These are phyloP conservation scores for Sporothrix schenckii DNA, from an alignment of 2,329 filamentous ascomycete species.

Conservation along the genomic window DNA sequence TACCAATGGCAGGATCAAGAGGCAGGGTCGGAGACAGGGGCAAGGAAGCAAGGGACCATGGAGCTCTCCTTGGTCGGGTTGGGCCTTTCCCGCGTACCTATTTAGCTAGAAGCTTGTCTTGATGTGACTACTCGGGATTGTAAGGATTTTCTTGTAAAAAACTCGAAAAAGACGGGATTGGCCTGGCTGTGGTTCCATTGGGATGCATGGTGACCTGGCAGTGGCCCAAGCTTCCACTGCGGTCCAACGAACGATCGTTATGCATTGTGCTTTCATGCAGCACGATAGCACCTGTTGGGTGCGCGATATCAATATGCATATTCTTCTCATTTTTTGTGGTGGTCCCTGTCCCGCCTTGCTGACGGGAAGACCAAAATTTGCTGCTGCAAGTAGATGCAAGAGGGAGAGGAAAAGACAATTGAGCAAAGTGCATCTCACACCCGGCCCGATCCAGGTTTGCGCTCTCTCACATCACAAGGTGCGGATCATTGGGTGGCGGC, in stretches of 20 bases:
- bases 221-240: conserved; percentile 28
- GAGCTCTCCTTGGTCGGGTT: background rate
- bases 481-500: background rate
- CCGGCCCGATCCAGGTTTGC: background rate
- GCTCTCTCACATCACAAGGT: background rate
- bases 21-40: background rate
- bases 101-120: conserved; percentile 16
- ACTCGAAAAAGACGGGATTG: conserved; percentile 3
- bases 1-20: background rate
- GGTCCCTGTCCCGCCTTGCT: background rate
- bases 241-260: conserved; percentile 22
- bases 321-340: background rate
- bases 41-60: background rate
- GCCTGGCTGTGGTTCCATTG: conserved; percentile 6
- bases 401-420: background rate
- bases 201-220: conserved; percentile 28
- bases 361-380: background rate
- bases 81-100: conserved; percentile 14
- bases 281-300: conserved; percentile 21
- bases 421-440: background rate
- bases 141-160: background rate
- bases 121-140: background rate
- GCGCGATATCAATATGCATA: conserved; percentile 24
- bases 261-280: conserved; percentile 12
- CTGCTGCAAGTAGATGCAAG: conserved; percentile 7